phyloP scores from a whole-genome alignment of 1,139 yeast species.

The Lodderomyces pseudojiufengensis region DNA sequence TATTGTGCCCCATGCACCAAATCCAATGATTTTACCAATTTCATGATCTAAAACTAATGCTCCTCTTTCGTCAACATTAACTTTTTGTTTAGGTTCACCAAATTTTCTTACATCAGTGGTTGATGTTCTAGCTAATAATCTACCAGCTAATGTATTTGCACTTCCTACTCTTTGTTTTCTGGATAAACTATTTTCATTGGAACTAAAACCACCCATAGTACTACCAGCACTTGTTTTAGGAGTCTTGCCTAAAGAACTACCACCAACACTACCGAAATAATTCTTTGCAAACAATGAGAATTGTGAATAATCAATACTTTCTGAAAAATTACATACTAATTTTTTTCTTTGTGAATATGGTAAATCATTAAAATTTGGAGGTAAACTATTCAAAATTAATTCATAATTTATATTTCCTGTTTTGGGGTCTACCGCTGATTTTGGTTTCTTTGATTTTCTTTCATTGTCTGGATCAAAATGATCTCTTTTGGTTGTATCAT shows the following conservation, averaged over 20 bases:
- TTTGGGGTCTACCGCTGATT: conserved; percentile 21
- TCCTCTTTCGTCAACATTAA: conserved; percentile 57
- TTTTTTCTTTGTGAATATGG: conserved; percentile 70
- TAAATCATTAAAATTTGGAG: conserved; percentile 57
- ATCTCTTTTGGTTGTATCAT: conserved; percentile 8
- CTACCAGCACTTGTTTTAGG: conserved; percentile 13
- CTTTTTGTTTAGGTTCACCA: conserved; percentile 23
- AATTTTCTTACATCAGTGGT: conserved; percentile 35
- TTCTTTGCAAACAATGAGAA: conserved; percentile 43
- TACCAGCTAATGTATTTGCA: conserved; percentile 41
- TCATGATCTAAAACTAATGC: conserved; percentile 56
- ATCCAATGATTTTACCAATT: conserved; percentile 77
- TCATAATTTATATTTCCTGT: conserved; percentile 37
- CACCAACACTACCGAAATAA: conserved; percentile 20
- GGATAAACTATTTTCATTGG: conserved; percentile 25
- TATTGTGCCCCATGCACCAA: conserved; percentile 92
- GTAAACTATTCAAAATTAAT: conserved; percentile 42
- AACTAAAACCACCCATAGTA: conserved; percentile 17
- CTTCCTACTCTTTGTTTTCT: conserved; percentile 32
- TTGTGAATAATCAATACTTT: conserved; percentile 50
- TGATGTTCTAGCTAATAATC: conserved; percentile 38
- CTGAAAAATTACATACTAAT: conserved; percentile 52
- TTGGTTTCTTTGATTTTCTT: conserved; percentile 20
- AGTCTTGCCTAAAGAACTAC: conserved; percentile 14
- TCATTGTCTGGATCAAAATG: conserved; percentile 6